phyloP scores from a whole-genome alignment of 2,329 filamentous ascomycete genomes.

The Ploettnerulaceae sp. region DNA sequence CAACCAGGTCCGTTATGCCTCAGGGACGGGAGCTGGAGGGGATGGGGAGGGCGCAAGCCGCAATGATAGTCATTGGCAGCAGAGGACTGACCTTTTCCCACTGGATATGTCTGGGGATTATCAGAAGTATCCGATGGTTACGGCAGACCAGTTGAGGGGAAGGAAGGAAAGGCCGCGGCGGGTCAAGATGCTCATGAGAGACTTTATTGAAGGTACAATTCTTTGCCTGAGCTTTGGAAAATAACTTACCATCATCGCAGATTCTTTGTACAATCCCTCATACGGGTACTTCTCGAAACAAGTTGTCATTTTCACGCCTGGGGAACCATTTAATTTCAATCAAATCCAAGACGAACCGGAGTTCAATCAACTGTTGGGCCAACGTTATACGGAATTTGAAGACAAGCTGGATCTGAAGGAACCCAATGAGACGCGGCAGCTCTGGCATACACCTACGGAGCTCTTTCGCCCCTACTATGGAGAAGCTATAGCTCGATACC shows the following conservation, averaged over 20 bases:
- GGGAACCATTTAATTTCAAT: constrained; percentile 86
- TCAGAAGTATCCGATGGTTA: constrained; percentile 76
- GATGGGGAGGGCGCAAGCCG: constrained; percentile 26
- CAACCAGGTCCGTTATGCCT: constrained; percentile 35
- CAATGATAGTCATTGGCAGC: constrained; percentile 77
- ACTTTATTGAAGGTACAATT: constrained; percentile 83
- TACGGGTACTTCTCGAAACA: constrained; percentile 98
- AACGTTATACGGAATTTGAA: constrained; percentile 86
- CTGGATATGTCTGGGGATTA: constrained; percentile 77
- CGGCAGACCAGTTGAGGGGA: constrained; percentile 68
- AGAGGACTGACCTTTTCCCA: constrained; percentile 69
- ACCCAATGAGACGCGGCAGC: constrained; percentile 68
- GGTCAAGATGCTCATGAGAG: constrained; percentile 95
- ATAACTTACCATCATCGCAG: constrained; percentile 42
- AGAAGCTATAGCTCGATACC: constrained; percentile 92
- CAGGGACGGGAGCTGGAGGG: constrained; percentile 19
- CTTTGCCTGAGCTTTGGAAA: not conserved
- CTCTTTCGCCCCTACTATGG: constrained; percentile 96
- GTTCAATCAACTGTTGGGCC: constrained; percentile 72
- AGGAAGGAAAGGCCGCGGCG: constrained; percentile 72
- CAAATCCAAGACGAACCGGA: constrained; percentile 75
- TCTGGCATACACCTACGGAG: constrained; percentile 98
- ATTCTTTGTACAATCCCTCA: constrained; percentile 88
- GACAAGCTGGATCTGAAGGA: constrained; percentile 72
- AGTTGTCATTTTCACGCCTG: constrained; percentile 91